Evolutionary conservation across 139 green algal species (phyloP).

Genomic region (Nannochloris sp.): DNA sequence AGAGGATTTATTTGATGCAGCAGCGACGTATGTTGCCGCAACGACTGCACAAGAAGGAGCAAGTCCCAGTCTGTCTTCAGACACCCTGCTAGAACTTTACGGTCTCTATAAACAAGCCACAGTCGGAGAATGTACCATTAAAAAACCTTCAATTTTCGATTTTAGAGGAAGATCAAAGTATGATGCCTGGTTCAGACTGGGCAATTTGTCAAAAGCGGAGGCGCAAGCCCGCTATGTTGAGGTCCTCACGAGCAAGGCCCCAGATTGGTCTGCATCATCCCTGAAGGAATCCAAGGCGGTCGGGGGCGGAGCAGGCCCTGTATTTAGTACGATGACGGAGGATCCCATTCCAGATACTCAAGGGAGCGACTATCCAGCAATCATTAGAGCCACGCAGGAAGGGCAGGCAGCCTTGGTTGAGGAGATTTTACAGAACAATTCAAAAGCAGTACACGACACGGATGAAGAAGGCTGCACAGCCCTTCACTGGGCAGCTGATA

Average conservation of each 20-base stretch:
- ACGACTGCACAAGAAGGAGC: no score
- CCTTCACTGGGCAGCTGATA: constrained; percentile 27
- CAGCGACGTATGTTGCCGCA: constrained; percentile 17
- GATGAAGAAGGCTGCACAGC: constrained; percentile 14
- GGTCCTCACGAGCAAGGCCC: not conserved
- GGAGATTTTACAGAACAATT: not conserved
- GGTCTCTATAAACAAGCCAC: constrained; percentile 48
- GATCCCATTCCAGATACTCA: constrained; percentile 5
- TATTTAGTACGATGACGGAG: constrained; percentile 18
- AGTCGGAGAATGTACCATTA: constrained; percentile 21
- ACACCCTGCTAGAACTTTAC: constrained; percentile 31
- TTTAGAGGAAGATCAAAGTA: constrained; percentile 31
- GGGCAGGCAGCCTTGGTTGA: not conserved
- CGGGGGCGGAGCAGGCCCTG: constrained; percentile 5
- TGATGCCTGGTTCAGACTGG: constrained; percentile 18
- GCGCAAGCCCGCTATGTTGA: constrained; percentile 19
- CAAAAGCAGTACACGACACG: not conserved
- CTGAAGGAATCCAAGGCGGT: constrained; percentile 1
- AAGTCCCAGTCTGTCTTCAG: no score
- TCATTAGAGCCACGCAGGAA: constrained; percentile 2
- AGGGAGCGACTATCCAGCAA: not conserved
- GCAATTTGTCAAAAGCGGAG: not conserved
- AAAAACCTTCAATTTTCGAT: constrained; percentile 38
- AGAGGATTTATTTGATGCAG: constrained; percentile 27
- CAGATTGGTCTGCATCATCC: constrained; percentile 9